These are phyloP conservation scores for Clavispora carvajalis DNA, from an alignment of 805 yeast genomes.

Conservation along the genomic window DNA sequence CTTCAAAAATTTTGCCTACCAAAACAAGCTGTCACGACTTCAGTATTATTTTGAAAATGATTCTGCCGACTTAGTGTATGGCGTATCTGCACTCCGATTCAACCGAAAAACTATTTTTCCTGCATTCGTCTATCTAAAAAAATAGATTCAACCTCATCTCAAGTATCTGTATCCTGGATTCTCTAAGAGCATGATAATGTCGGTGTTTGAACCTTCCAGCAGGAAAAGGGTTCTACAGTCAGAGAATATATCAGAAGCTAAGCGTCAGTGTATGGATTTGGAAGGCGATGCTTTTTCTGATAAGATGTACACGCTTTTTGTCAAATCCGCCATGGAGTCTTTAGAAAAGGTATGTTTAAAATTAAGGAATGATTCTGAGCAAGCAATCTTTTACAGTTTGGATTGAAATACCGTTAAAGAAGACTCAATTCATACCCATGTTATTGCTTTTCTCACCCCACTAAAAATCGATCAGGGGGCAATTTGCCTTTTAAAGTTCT, in stretches of 20 bases:
- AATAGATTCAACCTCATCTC: constrained; percentile 3
- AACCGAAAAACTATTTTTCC: no score
- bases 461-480: neutral
- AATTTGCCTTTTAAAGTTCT: neutral
- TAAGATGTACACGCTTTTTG: constrained; percentile 40
- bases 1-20: no score
- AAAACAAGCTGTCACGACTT: no score
- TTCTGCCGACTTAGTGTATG: no score
- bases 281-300: constrained; percentile 25
- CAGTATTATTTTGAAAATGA: no score
- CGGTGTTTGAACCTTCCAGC: constrained; percentile 32
- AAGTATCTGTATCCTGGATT: neutral
- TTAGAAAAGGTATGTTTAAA: constrained; percentile 47
- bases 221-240: constrained; percentile 23
- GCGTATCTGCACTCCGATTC: no score
- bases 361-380: neutral
- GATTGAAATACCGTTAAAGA: no score
- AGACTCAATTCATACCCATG: no score
- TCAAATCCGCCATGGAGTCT: constrained; percentile 64
- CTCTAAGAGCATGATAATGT: constrained; percentile 27
- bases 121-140: constrained; percentile 3
- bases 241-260: constrained; percentile 15
- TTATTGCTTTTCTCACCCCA: neutral
- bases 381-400: no score
- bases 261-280: constrained; percentile 15